Conservation (phyloP, 164 flowering plant species). For the Umbellularia californica region DNA sequence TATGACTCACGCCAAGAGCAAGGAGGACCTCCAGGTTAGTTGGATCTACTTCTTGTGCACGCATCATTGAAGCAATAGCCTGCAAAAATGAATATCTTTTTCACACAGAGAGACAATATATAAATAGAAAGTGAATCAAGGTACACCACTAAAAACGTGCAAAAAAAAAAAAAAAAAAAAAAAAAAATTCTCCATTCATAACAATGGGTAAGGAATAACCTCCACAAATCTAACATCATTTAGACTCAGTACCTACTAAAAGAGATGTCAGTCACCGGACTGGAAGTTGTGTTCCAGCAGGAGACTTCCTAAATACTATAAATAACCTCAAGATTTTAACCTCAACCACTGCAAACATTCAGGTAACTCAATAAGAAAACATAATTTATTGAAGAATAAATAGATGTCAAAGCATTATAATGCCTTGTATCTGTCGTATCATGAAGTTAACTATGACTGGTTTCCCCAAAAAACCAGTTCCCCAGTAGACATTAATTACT, state of each 20-base stretch:
- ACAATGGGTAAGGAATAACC: neutral
- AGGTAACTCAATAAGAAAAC: neutral
- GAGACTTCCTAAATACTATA: too few relatives aligned
- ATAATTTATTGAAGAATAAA: too few relatives aligned
- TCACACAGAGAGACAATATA: neutral
- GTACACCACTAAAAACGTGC: neutral
- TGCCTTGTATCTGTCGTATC: neutral
- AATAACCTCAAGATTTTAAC: neutral
- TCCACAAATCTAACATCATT: neutral
- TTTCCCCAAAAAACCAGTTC: neutral
- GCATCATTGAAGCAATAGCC: constrained; percentile 99
- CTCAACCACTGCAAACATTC: neutral
- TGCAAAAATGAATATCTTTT: constrained; percentile 27
- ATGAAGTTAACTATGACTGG: neutral
- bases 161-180: neutral
- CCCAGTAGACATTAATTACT: too few relatives aligned
- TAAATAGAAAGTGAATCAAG: neutral
- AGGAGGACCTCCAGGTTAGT: constrained; percentile 95
- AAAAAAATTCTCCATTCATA: neutral
- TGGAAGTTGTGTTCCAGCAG: too few relatives aligned
- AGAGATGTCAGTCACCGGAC: too few relatives aligned
- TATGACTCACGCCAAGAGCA: constrained; percentile 98
- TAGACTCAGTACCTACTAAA: neutral
- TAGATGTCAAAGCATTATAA: neutral
- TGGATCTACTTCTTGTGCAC: constrained; percentile 89